Percentiles rank a stretch among this genome's conserved stretches.
Evolutionary conservation across 768 basidiomycete genomes (phyloP).

Genomic region (Pisolithus marmoratus): DNA sequence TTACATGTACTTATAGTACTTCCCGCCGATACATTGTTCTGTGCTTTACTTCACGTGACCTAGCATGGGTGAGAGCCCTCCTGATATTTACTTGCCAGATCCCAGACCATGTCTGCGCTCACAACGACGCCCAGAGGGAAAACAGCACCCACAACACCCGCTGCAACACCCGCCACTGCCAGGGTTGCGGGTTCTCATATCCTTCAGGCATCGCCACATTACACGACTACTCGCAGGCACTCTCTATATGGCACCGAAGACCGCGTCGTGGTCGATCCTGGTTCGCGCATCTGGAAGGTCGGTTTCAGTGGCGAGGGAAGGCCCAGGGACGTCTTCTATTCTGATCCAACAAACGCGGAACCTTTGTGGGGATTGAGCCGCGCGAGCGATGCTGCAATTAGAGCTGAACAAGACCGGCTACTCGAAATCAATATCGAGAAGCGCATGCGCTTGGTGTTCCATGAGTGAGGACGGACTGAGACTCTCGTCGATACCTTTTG

Average conservation of each 20-base stretch:
- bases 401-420: constrained; percentile 69
- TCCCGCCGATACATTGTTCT: no score
- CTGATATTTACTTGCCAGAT: no score
- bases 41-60: neutral
- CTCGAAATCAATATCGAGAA: constrained; percentile 66
- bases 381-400: constrained; percentile 46
- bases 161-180: constrained; percentile 53
- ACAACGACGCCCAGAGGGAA: constrained; percentile 29
- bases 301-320: constrained; percentile 95
- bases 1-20: no score
- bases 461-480: constrained; percentile 53
- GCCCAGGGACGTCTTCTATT: constrained; percentile 82
- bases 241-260: constrained; percentile 97
- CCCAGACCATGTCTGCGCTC: constrained; percentile 26
- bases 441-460: constrained; percentile 72
- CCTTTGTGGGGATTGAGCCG: constrained; percentile 60
- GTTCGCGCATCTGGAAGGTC: constrained; percentile 92
- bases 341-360: constrained; percentile 36
- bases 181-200: constrained; percentile 42
- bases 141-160: constrained; percentile 11
- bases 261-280: constrained; percentile 90
- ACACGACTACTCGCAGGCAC: constrained; percentile 79
- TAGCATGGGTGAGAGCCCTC: no score
- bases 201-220: constrained; percentile 77
- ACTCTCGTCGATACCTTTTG: neutral